These are phyloP conservation scores for Annulohypoxylon moriforme DNA, from an alignment of 495 filamentous ascomycete species.

Conservation along the genomic window DNA sequence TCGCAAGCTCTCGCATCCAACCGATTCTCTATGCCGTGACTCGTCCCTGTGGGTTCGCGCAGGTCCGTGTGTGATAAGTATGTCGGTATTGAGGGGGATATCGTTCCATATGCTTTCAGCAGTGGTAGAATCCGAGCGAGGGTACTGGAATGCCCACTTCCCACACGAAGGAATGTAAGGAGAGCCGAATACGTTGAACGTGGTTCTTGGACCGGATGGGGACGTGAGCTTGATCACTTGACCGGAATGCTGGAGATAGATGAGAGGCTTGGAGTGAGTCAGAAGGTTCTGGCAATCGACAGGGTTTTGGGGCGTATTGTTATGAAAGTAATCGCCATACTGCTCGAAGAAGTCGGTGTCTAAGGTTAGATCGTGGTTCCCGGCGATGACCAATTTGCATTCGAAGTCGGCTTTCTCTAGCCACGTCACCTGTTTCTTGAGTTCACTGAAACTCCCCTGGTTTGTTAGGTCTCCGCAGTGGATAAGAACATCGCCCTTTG, in stretches of 20 bases:
- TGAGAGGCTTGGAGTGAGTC: constrained; percentile 65
- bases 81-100: constrained; percentile 78
- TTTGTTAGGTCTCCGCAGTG: constrained; percentile 93
- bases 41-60: constrained; percentile 80
- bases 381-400: constrained; percentile 85
- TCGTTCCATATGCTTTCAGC: constrained; percentile 64
- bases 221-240: constrained; percentile 66
- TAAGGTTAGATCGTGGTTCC: constrained; percentile 84
- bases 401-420: constrained; percentile 79
- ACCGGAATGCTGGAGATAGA: constrained; percentile 73
- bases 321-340: constrained; percentile 68
- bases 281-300: constrained; percentile 68
- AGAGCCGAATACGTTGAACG: constrained; percentile 81
- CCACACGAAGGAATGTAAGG: constrained; percentile 73
- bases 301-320: constrained; percentile 66
- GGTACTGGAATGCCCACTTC: constrained; percentile 80
- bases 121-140: constrained; percentile 44
- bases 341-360: constrained; percentile 71
- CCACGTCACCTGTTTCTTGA: constrained; percentile 74
- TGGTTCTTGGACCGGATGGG: constrained; percentile 69
- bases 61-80: constrained; percentile 88
- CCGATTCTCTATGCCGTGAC: constrained; percentile 55
- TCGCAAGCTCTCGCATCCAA: constrained; percentile 78
- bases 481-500: constrained; percentile 87
- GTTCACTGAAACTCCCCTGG: constrained; percentile 75